A percentile compares a stretch with the other conserved stretches of the same genome.
These are phyloP conservation scores for Glycine tomentella DNA, from an alignment of 306 rosid species.

Conservation along the genomic window DNA sequence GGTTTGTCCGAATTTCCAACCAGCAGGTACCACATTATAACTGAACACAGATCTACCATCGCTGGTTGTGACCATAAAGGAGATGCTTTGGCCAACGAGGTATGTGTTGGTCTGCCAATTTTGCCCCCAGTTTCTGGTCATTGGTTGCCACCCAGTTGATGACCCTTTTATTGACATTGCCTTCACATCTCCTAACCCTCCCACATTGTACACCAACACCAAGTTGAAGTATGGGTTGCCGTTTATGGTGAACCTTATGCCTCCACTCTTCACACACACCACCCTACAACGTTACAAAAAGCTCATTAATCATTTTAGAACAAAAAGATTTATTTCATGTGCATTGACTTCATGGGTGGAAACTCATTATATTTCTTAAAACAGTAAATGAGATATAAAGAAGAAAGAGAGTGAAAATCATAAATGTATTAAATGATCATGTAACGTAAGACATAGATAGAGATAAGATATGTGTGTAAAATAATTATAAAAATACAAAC, in stretches of 20 bases:
- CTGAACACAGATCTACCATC: conserved; percentile 59
- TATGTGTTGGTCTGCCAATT: conserved; percentile 72
- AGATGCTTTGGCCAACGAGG: conserved; percentile 64
- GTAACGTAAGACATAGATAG: too few species aligned
- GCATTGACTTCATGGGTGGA: too few species aligned
- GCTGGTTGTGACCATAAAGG: conserved; percentile 68
- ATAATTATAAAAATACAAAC: too few species aligned
- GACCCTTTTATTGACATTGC: conserved; percentile 70
- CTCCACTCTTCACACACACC: conserved; percentile 67
- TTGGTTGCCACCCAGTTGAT: conserved; percentile 59
- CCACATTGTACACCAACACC: conserved; percentile 68
- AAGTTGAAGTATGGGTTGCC: conserved; percentile 73
- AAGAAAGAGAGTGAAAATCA: too few species aligned
- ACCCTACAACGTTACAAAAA: conserved; percentile 52
- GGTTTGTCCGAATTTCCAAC: conserved; percentile 74
- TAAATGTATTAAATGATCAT: too few species aligned
- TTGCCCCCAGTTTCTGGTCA: conserved; percentile 79
- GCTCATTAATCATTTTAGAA: too few species aligned
- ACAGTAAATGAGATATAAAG: too few species aligned
- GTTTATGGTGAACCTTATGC: conserved; percentile 69
- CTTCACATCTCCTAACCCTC: conserved; percentile 71
- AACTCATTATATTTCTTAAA: too few species aligned
- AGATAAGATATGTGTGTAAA: too few species aligned
- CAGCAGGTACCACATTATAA: conserved; percentile 53
- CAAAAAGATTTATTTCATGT: too few species aligned